Conservation (phyloP, 495 filamentous ascomycete species). For the Daldinia decipiens region DNA sequence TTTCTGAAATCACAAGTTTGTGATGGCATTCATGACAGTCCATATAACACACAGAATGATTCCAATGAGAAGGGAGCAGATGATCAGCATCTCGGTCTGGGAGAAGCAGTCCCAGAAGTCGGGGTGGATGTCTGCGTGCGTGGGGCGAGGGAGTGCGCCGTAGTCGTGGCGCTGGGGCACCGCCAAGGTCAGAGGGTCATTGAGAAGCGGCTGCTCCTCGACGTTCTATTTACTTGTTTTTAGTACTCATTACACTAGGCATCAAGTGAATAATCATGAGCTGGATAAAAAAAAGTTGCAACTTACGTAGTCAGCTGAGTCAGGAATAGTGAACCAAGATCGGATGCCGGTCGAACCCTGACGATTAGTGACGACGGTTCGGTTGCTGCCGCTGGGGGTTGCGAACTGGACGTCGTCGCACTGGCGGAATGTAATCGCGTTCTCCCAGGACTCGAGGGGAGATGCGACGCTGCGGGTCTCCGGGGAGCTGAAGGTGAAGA, state of each 20-base stretch:
- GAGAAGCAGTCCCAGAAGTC: slow-evolving; percentile 17
- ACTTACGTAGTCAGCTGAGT: background rate
- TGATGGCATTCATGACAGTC: background rate
- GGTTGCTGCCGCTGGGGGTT: background rate
- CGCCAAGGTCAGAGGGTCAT: background rate
- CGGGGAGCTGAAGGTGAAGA: background rate
- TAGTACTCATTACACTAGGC: too few relatives aligned
- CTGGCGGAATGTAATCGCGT: background rate
- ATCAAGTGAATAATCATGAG: too few relatives aligned
- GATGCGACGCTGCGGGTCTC: background rate
- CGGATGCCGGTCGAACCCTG: background rate
- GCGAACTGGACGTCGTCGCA: background rate
- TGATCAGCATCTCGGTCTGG: background rate
- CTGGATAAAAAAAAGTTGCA: background rate
- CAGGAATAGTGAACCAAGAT: background rate
- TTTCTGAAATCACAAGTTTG: background rate
- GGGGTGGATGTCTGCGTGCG: background rate
- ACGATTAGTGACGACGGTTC: background rate
- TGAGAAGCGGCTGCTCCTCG: background rate
- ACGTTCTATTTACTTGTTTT: background rate
- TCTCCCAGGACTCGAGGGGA: slow-evolving; percentile 1
- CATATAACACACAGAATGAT: background rate
- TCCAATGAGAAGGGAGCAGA: background rate
- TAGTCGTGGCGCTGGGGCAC: background rate
- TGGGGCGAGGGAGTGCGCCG: background rate